These are phyloP conservation scores for Monosporascus cannonballus DNA, from an alignment of 2,329 filamentous ascomycete species.

Conservation along the genomic window DNA sequence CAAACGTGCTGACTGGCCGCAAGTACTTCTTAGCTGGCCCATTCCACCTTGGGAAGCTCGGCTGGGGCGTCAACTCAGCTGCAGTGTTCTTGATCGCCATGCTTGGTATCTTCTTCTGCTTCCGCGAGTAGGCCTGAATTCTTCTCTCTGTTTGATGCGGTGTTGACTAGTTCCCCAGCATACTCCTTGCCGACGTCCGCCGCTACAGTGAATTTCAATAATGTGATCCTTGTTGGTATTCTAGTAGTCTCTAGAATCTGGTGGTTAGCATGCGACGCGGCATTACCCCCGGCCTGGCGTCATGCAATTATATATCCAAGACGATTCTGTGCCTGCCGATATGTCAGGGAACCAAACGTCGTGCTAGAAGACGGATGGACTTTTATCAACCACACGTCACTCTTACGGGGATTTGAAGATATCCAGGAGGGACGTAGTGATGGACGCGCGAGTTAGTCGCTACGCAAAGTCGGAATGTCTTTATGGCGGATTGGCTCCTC, in stretches of 20 bases:
- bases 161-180: slow-evolving; percentile 21
- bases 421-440: too few relatives aligned
- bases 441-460: too few relatives aligned
- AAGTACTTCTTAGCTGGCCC: slow-evolving; percentile 44
- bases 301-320: slow-evolving; percentile 36
- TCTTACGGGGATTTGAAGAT: background rate
- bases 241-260: slow-evolving; percentile 40
- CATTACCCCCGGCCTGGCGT: slow-evolving; percentile 48
- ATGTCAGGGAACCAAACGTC: background rate
- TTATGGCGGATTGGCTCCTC: too few relatives aligned
- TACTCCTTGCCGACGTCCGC: slow-evolving; percentile 34
- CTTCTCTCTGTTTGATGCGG: background rate
- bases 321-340: slow-evolving; percentile 11
- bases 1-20: slow-evolving; percentile 47
- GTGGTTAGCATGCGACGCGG: slow-evolving; percentile 41
- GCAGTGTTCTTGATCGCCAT: slow-evolving; percentile 47
- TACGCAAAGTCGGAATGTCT: too few relatives aligned
- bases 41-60: slow-evolving; percentile 48
- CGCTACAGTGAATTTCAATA: slow-evolving; percentile 47
- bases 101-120: slow-evolving; percentile 55
- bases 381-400: background rate
- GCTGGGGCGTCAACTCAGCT: slow-evolving; percentile 41
- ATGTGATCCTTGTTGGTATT: slow-evolving; percentile 45
- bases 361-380: background rate
- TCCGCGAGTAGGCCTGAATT: slow-evolving; percentile 36